Base-by-base conservation (phyloP, 306 rosid species). In the Pyrus betulifolia region DNA sequence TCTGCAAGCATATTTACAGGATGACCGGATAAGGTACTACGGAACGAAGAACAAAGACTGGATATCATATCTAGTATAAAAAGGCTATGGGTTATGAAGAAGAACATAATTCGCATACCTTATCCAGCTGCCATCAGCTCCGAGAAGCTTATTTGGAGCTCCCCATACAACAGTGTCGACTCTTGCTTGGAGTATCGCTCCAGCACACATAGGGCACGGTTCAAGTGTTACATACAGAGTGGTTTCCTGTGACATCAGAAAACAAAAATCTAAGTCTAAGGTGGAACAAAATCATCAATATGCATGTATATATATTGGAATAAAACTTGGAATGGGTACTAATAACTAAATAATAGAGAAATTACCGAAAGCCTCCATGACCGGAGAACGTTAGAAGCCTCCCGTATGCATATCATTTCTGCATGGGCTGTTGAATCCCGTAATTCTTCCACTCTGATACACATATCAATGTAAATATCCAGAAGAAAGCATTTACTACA, bases 181-280 rank as follows among this genome's bases (percentile, higher is more conserved):
- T 83, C 99, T 87, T 78, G 99, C 96, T 78, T 92, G 98, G 68
- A 89, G 91, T 71, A 96, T 92, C 67, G 99, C 99, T 40, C 99
- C 99, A 81, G 99, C 98, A 75, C 99, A 96, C 98, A 96, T 96
- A n/a, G 98, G 89, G 72, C 99, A 96, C 13, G 99, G 99, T 75
- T 96, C 99, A 80, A 96, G 98, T 17, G 99, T 96, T 38, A 96
- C 96, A 73, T 92, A 91, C 19, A 92, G 97, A 40, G 97, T 88
- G 40, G 90, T 76, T 25, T 85, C 98, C 99, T 96, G 82, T 67
- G 63, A 67, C 31, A 23, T 8, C 31, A 4, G 66, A 57, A 65
- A 73, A 74, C 46, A 75, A 76, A 44, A 44, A 83, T 60, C 14
- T 21, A 62, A 64, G 83, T 77, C 71, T 52, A 73, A 55, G 82